A percentile compares a stretch with the other conserved stretches of the same genome.
These are phyloP conservation scores for Dactylellina leptospora DNA, from an alignment of 2,329 filamentous ascomycete genomes.

Conservation along the genomic window DNA sequence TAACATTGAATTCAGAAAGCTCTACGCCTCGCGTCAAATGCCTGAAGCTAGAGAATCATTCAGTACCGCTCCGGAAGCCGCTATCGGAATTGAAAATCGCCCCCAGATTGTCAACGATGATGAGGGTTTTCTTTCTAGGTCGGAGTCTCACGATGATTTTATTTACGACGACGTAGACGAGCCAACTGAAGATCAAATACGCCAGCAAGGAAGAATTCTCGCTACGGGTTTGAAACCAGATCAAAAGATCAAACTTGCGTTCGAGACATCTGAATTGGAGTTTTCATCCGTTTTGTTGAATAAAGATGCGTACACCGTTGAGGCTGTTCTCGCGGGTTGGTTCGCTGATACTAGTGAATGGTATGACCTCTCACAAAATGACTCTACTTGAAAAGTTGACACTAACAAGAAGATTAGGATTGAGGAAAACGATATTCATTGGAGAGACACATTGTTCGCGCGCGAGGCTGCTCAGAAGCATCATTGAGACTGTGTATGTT, in stretches of 20 bases:
- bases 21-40: neutral
- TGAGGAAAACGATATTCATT: slow-evolving; percentile 15
- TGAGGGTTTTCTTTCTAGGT: neutral
- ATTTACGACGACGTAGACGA: slow-evolving; percentile 1
- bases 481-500: too few species aligned
- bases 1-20: neutral
- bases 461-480: too few species aligned
- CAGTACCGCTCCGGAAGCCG: neutral
- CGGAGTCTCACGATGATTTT: slow-evolving; percentile 1
- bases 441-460: slow-evolving; percentile 22
- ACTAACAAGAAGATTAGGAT: slow-evolving; percentile 21
- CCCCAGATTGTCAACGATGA: neutral
- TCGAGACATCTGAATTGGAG: slow-evolving; percentile 21
- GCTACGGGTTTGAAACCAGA: slow-evolving; percentile 16
- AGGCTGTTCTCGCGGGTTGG: slow-evolving; percentile 37
- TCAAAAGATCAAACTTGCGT: slow-evolving; percentile 9
- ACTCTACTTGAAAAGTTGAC: neutral
- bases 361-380: slow-evolving; percentile 8
- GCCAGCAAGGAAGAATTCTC: slow-evolving; percentile 15
- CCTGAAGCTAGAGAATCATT: neutral
- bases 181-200: slow-evolving; percentile 14
- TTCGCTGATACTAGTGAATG: slow-evolving; percentile 29
- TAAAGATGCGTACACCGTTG: slow-evolving; percentile 32
- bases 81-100: neutral
- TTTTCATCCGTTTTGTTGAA: slow-evolving; percentile 34